Percentiles rank a stretch among this genome's conserved stretches.
phyloP scores from a whole-genome alignment of 2,329 filamentous ascomycete species.

The Huntiella savannae region DNA sequence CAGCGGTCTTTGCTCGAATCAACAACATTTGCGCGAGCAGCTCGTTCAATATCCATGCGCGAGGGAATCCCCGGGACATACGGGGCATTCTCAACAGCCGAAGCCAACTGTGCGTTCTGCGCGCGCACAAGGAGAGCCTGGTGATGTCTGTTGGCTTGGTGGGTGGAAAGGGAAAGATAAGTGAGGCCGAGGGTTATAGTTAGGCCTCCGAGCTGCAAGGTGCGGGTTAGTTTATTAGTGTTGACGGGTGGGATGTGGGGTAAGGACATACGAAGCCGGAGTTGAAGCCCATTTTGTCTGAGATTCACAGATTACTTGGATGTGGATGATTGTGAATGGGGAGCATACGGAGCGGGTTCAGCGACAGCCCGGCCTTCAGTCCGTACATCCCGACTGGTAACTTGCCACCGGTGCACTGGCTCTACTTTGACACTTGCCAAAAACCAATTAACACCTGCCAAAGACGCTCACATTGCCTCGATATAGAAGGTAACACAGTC shows the following conservation, averaged over 20 bases:
- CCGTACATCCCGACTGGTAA: background rate
- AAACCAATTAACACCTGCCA: no score
- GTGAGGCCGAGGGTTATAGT: constrained; percentile 55
- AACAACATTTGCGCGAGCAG: constrained; percentile 35
- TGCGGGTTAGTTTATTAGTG: background rate
- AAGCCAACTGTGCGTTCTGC: constrained; percentile 34
- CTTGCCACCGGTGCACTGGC: no score
- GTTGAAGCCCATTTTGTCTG: constrained; percentile 46
- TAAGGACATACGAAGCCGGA: constrained; percentile 49
- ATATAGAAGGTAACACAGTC: no score
- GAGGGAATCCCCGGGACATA: constrained; percentile 29
- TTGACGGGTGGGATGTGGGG: background rate
- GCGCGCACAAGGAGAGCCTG: constrained; percentile 38
- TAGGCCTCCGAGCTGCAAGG: constrained; percentile 47
- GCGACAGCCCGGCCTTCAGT: no score
- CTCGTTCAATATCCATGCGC: constrained; percentile 29
- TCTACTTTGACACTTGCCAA: no score
- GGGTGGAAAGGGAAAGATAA: constrained; percentile 51
- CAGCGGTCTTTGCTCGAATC: constrained; percentile 58
- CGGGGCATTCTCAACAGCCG: constrained; percentile 28
- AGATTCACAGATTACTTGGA: no score
- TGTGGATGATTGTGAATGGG: no score
- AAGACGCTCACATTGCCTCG: no score
- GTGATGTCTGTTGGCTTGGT: constrained; percentile 45
- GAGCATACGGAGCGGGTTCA: no score